These are phyloP conservation scores for Sugiyamaella valdiviana DNA, from an alignment of 805 yeast genomes.

Conservation along the genomic window DNA sequence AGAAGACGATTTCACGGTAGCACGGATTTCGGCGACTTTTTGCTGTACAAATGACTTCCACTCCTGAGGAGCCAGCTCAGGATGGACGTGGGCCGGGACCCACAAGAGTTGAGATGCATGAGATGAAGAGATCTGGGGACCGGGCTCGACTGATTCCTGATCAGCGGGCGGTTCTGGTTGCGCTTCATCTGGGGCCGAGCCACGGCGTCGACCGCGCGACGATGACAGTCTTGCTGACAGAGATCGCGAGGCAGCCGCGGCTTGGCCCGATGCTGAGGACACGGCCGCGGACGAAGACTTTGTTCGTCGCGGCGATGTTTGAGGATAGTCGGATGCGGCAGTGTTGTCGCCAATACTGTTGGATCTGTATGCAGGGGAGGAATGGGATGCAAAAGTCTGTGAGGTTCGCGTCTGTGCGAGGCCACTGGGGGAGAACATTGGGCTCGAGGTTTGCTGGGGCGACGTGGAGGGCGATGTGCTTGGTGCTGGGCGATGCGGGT, in stretches of 20 bases:
- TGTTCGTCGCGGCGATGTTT: background rate
- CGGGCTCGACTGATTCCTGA: background rate
- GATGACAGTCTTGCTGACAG: background rate
- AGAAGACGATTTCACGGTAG: constrained; percentile 13
- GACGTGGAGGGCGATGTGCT: constrained; percentile 6
- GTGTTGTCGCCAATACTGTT: background rate
- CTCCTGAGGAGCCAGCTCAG: constrained; percentile 90
- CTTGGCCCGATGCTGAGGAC: background rate
- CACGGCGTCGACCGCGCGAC: background rate
- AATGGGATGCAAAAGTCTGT: background rate
- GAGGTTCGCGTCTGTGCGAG: background rate
- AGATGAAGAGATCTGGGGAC: constrained; percentile 11
- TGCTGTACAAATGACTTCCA: constrained; percentile 38
- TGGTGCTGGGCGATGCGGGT: background rate
- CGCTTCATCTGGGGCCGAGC: background rate
- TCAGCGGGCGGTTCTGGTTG: background rate
- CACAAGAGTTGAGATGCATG: constrained; percentile 48
- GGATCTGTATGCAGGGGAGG: constrained; percentile 5
- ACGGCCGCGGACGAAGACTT: constrained; percentile 1
- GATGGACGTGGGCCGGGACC: constrained; percentile 96
- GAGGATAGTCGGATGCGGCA: background rate
- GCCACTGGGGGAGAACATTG: background rate
- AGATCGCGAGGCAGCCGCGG: background rate
- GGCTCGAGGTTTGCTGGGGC: constrained; percentile 2
- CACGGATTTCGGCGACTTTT: constrained; percentile 33